Evolutionary conservation across 2,329 filamentous ascomycete species (phyloP), one percentile per base, ranked within the genome.

Genomic region (Cladosporium austrohemisphaericum): DNA sequence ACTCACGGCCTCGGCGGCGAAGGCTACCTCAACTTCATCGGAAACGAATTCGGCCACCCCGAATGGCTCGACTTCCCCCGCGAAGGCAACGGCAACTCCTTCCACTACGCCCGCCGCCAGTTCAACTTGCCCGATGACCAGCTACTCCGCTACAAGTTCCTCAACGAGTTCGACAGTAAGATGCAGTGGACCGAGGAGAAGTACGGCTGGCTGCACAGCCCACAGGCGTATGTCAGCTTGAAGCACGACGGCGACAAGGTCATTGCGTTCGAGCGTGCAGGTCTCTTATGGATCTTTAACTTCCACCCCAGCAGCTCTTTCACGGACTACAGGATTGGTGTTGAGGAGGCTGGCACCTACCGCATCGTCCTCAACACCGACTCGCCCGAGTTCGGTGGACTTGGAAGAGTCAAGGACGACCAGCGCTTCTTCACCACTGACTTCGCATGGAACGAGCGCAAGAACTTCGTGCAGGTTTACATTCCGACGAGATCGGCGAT

Each of bases 41-140:
- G 93, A 53, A 98, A 98, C 69, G 93, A 98, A 70, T 98, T 98
- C 64, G 93, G 93, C 1, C 93, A 98, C 66, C 93, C 93, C 0
- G 93, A 98, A 70, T 98, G 93, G 93, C 86, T 98, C 31, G 93
- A 98, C 68, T 98, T 98, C 70, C 93, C 93, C 3, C 87, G 93
- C 44, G 89, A 85, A 62, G 93, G 93, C 49, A 68, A 68, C 54
- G 53, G 55, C 53, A 69, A 68, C 57, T 63, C 59, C 52, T 67
- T 68, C 57, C 65, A 69, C 57, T 69, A 69, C 55, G 65, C 66
- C 13, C 83, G 93, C 18, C 86, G 93, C 52, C 92, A 96, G 68
- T 83, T 96, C 58, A 97, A 98, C 69, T 80, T 98, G 13, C 84
- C 89, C 0, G 89, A 96, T 46, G 93, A 98, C 66, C 58, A 75